Percentiles rank a stretch among this genome's conserved stretches.
Evolutionary conservation across 345 rosid genomes (phyloP).

Genomic region (Salix arbutifolia): DNA sequence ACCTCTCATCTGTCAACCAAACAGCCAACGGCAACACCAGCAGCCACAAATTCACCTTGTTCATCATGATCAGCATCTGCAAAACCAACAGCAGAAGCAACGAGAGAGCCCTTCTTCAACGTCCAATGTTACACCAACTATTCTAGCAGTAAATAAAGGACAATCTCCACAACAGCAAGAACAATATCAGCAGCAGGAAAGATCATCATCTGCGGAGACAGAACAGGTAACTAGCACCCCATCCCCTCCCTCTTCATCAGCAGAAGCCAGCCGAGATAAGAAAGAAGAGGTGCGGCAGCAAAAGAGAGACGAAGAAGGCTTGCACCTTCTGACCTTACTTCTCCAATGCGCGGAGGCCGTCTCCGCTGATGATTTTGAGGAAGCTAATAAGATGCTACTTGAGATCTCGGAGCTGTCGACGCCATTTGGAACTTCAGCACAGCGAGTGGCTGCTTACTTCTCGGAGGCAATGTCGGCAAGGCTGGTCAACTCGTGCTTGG

Average conservation of each 20-base stretch:
- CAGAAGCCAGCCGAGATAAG: conserved; percentile 36
- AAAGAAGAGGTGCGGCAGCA: conserved; percentile 76
- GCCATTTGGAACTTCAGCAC: conserved; percentile 93
- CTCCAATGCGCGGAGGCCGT: conserved; percentile 98
- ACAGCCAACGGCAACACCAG: conserved; percentile 15
- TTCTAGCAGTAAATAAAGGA: conserved; percentile 30
- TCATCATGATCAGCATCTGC: conserved; percentile 2
- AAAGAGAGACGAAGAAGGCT: conserved; percentile 83
- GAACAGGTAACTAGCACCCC: conserved; percentile 26
- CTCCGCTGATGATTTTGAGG: conserved; percentile 78
- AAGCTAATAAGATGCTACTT: conserved; percentile 81
- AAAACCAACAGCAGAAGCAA: conserved; percentile 10
- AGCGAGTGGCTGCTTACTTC: conserved; percentile 96
- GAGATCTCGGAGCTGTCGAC: conserved; percentile 90
- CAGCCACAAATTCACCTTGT: conserved; percentile 1
- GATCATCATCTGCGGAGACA: conserved; percentile 50
- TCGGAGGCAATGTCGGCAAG: conserved; percentile 97
- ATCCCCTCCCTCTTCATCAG: conserved; percentile 23
- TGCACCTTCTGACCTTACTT: conserved; percentile 83
- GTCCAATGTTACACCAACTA: conserved; percentile 17
- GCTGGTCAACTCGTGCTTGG: conserved; percentile 77
- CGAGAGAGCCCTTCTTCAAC: conserved; percentile 18
- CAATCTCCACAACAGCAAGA: conserved; percentile 9
- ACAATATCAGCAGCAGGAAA: conserved; percentile 34
- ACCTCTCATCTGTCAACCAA: conserved; percentile 14